Evolutionary conservation across 768 basidiomycete species (phyloP), one percentile per base, ranked within the genome.

Genomic region (Boletellus sp.): DNA sequence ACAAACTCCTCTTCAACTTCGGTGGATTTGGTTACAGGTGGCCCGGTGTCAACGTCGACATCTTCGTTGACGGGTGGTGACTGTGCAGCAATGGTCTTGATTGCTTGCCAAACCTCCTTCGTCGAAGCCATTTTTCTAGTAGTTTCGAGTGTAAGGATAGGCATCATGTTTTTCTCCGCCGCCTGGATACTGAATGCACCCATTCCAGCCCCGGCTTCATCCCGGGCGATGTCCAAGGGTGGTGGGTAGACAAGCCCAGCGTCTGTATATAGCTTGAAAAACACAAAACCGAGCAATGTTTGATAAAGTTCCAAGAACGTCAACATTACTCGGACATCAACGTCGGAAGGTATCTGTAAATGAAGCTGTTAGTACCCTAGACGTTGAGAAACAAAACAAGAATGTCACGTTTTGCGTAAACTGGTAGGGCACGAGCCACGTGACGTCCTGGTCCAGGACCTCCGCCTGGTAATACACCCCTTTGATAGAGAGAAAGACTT

Each of bases 181-280:
- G 78, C 75, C 72, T 89, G 78, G 23, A 99, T 73, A 55, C 72
- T 80, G 68, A 94, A 88, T 3, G 95, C 94, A 41, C 90, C 92
- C 33, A 98, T 80, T 7, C 93, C 92, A 16, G 93, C 94, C 13
- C 79, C 88, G 43, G 74, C 75, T 62, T 94, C 94, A 59, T 95
- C 90, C 62, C 90, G 90, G 56, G 76, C 78, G 28, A 69, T 60
- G 64, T 99, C 94, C 52, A 96, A 65, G 12, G 91, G 88, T 0
- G 96, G 95, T n/a, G 96, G 96, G 64, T 99, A 99, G 23, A 92
- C 83, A 42, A 98, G 77, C 54, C 90, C 90, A 33, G 79, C 79
- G 63, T 97, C 94, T n/a, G 89, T 86, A 72, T 93, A 99, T n/a
- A 99, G 81, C 72, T 95, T 96, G 80, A 93, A 99, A 65, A 96